phyloP scores from a whole-genome alignment of 352 stramenopile species.

The Globisporangium camurandrum region DNA sequence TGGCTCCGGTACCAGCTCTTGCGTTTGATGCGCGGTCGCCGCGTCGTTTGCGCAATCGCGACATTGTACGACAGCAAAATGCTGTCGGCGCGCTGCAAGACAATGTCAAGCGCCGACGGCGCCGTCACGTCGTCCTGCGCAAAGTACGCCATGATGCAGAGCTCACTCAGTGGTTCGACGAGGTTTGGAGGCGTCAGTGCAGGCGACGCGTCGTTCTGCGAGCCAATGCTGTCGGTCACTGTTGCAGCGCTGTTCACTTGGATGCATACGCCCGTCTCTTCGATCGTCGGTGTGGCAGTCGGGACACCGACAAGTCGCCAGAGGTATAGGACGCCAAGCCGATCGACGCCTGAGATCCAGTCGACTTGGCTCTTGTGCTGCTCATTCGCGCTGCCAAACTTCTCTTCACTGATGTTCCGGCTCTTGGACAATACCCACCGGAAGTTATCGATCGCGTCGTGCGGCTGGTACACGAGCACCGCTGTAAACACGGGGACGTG shows the following conservation, averaged over 20 bases:
- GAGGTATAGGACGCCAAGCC: conserved; percentile 50
- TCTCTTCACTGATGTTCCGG: conserved; percentile 73
- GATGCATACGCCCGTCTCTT: conserved; percentile 58
- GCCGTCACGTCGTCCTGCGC: conserved; percentile 62
- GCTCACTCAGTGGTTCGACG: conserved; percentile 36
- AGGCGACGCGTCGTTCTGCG: not conserved
- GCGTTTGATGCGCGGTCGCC: conserved; percentile 45
- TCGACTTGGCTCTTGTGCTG: conserved; percentile 42
- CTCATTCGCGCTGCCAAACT: conserved; percentile 41
- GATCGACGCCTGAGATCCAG: conserved; percentile 71
- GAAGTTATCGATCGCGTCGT: conserved; percentile 49
- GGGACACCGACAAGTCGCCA: conserved; percentile 51
- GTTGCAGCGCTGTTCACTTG: conserved; percentile 64
- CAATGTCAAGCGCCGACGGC: conserved; percentile 66
- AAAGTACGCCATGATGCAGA: conserved; percentile 78
- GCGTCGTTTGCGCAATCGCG: conserved; percentile 24
- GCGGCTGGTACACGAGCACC: conserved; percentile 46
- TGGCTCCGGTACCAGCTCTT: conserved; percentile 80
- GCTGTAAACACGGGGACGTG: conserved; percentile 19
- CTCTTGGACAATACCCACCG: conserved; percentile 79
- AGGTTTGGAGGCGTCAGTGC: not conserved
- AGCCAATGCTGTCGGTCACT: not conserved
- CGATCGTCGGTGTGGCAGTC: conserved; percentile 18
- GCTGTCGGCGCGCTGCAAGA: conserved; percentile 63
- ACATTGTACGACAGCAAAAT: conserved; percentile 76